These are phyloP conservation scores for Sphagnum magellanicum DNA, from an alignment of 228 moss, liverwort and hornwort species.

Conservation along the genomic window DNA sequence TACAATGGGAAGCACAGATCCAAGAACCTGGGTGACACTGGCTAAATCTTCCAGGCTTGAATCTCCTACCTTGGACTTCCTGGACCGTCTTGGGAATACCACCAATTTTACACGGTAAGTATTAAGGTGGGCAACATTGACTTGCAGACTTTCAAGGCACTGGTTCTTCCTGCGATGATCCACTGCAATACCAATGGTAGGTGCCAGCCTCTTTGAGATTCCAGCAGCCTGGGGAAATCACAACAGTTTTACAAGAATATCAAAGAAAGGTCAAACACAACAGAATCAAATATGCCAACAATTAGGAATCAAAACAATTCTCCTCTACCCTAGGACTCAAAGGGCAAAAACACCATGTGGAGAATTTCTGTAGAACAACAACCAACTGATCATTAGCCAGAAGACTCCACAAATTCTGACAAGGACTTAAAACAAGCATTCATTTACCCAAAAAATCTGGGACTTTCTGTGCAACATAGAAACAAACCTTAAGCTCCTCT, in stretches of 20 bases:
- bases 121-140: conserved; percentile 61
- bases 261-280: neutral
- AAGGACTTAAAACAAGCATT: neutral
- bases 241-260: neutral
- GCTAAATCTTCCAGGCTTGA: conserved; percentile 58
- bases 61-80: conserved; percentile 77
- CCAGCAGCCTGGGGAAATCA: conserved; percentile 47
- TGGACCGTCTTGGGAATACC: conserved; percentile 74
- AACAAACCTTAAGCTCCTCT: conserved; percentile 66
- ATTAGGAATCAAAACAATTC: neutral
- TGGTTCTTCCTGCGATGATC: conserved; percentile 71
- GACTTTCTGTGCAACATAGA: neutral
- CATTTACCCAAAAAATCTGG: neutral
- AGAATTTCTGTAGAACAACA: neutral
- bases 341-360: neutral
- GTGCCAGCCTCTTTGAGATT: conserved; percentile 77
- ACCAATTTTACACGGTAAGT: conserved; percentile 81
- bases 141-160: conserved; percentile 80
- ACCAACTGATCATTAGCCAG: neutral
- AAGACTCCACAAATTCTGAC: neutral
- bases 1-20: conserved; percentile 65
- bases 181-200: conserved; percentile 69
- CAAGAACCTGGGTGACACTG: conserved; percentile 56
- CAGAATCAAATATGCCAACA: neutral
- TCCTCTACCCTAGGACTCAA: neutral